Percentiles rank a stretch among this genome's conserved stretches.
Conservation (phyloP, 2,329 filamentous ascomycete genomes). For the Fusarium sambucinum region DNA sequence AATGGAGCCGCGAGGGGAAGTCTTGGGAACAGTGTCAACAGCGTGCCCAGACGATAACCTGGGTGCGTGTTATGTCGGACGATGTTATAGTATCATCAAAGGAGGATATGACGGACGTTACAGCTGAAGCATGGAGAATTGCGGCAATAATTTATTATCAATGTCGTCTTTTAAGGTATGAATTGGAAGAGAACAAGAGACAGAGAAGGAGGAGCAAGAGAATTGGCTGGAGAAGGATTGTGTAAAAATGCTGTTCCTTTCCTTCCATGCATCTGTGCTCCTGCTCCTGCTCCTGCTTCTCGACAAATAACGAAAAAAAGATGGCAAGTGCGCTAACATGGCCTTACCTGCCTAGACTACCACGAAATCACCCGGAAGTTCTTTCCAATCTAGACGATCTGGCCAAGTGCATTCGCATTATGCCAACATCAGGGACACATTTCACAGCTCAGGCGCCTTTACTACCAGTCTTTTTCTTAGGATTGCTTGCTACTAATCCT, state of each 20-base stretch:
- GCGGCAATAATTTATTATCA: slow-evolving; percentile 56
- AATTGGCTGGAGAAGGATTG: neutral
- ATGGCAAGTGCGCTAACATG: slow-evolving; percentile 19
- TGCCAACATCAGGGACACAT: slow-evolving; percentile 56
- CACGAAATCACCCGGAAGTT: slow-evolving; percentile 54
- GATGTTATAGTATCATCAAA: slow-evolving; percentile 46
- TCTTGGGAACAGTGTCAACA: slow-evolving; percentile 38
- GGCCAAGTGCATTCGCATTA: slow-evolving; percentile 54
- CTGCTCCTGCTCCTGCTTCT: neutral
- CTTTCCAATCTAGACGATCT: slow-evolving; percentile 51
- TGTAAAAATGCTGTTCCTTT: neutral
- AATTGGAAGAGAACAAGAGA: neutral
- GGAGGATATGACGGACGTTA: slow-evolving; percentile 56
- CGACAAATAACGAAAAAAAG: neutral
- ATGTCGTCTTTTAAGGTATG: slow-evolving; percentile 55
- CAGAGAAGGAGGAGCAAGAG: neutral
- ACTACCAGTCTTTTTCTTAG: slow-evolving; percentile 57
- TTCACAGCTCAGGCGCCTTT: slow-evolving; percentile 59
- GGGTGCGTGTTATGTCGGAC: slow-evolving; percentile 47
- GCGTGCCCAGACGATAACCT: slow-evolving; percentile 43
- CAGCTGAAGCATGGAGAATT: slow-evolving; percentile 58
- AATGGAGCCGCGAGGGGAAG: slow-evolving; percentile 53
- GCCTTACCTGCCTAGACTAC: slow-evolving; percentile 48
- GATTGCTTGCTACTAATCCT: slow-evolving; percentile 51
- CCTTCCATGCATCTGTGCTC: neutral